phyloP scores from a whole-genome alignment of 1,139 yeast genomes.

The Sugiyamaella novakii region DNA sequence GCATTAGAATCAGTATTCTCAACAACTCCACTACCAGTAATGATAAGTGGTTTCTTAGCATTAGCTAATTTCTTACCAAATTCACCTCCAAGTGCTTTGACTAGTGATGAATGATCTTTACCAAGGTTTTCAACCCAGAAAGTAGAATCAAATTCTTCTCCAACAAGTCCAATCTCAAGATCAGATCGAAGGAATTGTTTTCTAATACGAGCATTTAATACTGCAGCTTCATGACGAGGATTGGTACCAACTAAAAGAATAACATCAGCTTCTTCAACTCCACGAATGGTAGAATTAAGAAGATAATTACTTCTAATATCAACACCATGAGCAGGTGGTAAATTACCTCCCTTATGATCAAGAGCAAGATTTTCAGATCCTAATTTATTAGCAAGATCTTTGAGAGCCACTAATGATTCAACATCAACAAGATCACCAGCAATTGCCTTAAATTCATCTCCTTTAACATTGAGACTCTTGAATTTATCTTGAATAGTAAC shows the following conservation, averaged over 20 bases:
- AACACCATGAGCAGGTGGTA: conserved; percentile 67
- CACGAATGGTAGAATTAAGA: conserved; percentile 78
- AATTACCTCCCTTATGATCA: conserved; percentile 59
- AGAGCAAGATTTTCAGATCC: conserved; percentile 83
- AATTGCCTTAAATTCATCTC: conserved; percentile 75
- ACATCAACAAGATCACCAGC: conserved; percentile 85
- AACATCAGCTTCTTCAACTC: conserved; percentile 81
- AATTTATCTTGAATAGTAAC: conserved; percentile 68
- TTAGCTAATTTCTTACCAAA: conserved; percentile 67
- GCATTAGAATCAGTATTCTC: conserved; percentile 69
- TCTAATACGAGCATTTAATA: conserved; percentile 81
- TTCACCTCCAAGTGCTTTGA: conserved; percentile 64
- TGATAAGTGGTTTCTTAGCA: conserved; percentile 76
- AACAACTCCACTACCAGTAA: conserved; percentile 79
- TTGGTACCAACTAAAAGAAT: conserved; percentile 80
- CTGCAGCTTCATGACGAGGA: conserved; percentile 92
- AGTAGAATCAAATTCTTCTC: conserved; percentile 77
- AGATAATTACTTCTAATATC: conserved; percentile 79
- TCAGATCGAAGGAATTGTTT: conserved; percentile 76
- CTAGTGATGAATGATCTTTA: conserved; percentile 57
- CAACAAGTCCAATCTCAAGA: conserved; percentile 67
- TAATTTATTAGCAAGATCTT: conserved; percentile 73
- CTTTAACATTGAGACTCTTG: conserved; percentile 59
- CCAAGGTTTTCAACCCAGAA: conserved; percentile 70
- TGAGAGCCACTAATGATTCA: conserved; percentile 78